Conservation (phyloP, 768 basidiomycete genomes). For the Hebeloma cylindrosporum region DNA sequence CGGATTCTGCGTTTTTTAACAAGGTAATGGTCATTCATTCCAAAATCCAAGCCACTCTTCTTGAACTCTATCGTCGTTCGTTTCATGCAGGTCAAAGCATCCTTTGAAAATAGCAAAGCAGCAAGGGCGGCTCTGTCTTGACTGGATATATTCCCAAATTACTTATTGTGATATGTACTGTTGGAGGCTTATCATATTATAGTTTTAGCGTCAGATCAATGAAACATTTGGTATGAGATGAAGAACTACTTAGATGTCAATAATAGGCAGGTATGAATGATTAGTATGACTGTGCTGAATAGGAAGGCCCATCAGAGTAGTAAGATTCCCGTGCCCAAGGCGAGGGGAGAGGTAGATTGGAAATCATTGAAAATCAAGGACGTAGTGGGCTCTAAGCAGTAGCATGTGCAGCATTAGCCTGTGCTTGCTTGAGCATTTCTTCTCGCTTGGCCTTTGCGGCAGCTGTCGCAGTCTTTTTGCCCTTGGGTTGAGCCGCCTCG, state of each 20-base stretch:
- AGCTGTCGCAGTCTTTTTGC: constrained; percentile 46
- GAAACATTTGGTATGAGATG: too few species aligned
- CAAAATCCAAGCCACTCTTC: neutral
- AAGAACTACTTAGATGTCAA: too few species aligned
- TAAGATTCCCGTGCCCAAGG: too few species aligned
- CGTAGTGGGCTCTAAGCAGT: constrained; percentile 3
- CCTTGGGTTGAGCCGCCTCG: constrained; percentile 76
- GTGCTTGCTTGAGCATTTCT: constrained; percentile 37
- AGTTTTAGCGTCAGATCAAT: too few species aligned
- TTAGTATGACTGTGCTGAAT: too few species aligned
- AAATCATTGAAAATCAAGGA: neutral
- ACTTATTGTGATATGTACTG: too few species aligned
- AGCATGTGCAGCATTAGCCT: constrained; percentile 15
- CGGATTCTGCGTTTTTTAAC: constrained; percentile 55
- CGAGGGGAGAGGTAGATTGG: neutral
- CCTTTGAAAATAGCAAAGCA: constrained; percentile 19
- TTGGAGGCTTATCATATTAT: too few species aligned
- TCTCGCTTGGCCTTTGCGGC: constrained; percentile 41
- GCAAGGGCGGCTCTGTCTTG: neutral
- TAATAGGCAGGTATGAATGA: too few species aligned
- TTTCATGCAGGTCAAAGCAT: constrained; percentile 21
- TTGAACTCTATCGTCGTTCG: neutral
- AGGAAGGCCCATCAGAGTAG: too few species aligned
- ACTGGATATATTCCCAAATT: neutral
- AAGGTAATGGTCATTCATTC: constrained; percentile 39